Conservation (phyloP, 495 filamentous ascomycete genomes). For the Penicillium diatomitis region DNA sequence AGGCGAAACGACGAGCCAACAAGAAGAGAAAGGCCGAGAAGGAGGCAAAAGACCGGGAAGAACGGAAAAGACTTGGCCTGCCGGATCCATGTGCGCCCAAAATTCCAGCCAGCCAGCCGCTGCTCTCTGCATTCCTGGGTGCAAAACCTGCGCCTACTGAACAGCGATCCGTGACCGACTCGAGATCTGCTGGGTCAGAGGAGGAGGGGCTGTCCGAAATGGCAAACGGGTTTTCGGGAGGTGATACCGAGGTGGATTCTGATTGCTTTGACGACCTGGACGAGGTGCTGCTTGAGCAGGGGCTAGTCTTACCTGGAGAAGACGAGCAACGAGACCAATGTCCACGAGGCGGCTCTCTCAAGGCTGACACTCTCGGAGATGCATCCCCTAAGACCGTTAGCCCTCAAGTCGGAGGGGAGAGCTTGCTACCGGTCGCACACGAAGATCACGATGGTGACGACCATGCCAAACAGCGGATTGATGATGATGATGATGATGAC, state of each 20-base stretch:
- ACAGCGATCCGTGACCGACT: background rate
- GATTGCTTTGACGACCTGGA: conserved; percentile 14
- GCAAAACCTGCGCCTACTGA: background rate
- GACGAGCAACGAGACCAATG: background rate
- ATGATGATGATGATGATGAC: conserved; percentile 6
- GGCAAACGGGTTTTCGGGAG: conserved; percentile 6
- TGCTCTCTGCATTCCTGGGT: conserved; percentile 36
- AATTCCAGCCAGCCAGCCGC: conserved; percentile 39
- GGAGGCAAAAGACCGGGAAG: conserved; percentile 33
- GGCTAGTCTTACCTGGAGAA: background rate
- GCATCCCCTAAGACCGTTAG: no score
- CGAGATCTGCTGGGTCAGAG: conserved; percentile 3
- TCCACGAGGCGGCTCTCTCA: conserved; percentile 3
- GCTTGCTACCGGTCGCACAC: no score
- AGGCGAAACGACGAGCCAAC: conserved; percentile 28
- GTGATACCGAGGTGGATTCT: conserved; percentile 17
- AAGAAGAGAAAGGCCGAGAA: conserved; percentile 40
- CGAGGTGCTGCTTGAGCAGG: conserved; percentile 8
- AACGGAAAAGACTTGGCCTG: conserved; percentile 30
- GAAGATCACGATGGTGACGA: background rate
- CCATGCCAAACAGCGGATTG: background rate
- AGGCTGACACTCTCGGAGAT: background rate
- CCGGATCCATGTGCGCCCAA: conserved; percentile 32
- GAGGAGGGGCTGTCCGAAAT: conserved; percentile 1
- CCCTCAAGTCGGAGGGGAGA: no score